A percentile compares a stretch with the other conserved stretches of the same genome.
phyloP scores from a whole-genome alignment of 345 rosid genomes.

The Kernera saxatilis region DNA sequence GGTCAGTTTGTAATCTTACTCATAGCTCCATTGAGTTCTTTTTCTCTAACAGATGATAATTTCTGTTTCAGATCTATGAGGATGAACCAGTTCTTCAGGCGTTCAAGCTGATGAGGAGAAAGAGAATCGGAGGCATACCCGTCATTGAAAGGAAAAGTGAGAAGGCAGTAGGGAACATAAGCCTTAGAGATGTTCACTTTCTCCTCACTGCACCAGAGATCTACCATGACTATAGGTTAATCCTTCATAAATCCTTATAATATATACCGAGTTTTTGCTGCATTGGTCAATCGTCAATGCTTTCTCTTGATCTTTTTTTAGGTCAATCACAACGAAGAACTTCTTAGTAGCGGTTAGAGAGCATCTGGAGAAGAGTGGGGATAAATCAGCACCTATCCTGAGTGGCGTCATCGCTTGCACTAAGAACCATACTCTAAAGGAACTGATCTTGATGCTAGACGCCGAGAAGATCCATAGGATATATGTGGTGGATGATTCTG shows the following conservation, averaged over 20 bases:
- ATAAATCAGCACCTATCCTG: constrained; percentile 42
- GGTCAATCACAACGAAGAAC: constrained; percentile 85
- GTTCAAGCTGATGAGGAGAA: constrained; percentile 86
- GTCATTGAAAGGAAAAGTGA: constrained; percentile 51
- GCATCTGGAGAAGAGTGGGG: constrained; percentile 54
- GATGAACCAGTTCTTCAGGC: constrained; percentile 98
- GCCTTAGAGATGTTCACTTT: constrained; percentile 84
- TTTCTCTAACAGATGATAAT: not conserved
- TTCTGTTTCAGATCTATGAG: constrained; percentile 54
- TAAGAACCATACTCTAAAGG: constrained; percentile 54
- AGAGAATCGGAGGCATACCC: constrained; percentile 73
- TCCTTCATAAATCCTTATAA: not conserved
- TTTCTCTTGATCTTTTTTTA: constrained; percentile 12
- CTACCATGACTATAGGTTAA: constrained; percentile 77
- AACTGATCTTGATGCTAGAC: constrained; percentile 70
- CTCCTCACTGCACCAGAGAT: constrained; percentile 92
- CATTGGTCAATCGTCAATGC: constrained; percentile 5
- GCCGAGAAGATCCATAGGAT: constrained; percentile 61
- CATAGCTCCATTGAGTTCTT: not conserved
- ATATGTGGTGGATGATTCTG: constrained; percentile 74
- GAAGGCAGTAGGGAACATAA: constrained; percentile 84
- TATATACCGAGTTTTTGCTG: not conserved
- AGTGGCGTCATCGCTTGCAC: constrained; percentile 74
- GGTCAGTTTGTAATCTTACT: constrained; percentile 36
- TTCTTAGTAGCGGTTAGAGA: constrained; percentile 62